A percentile compares a stretch with the other conserved stretches of the same genome.
Conservation (phyloP, 2,329 filamentous ascomycete species). For the Xylariaceae sp. region DNA sequence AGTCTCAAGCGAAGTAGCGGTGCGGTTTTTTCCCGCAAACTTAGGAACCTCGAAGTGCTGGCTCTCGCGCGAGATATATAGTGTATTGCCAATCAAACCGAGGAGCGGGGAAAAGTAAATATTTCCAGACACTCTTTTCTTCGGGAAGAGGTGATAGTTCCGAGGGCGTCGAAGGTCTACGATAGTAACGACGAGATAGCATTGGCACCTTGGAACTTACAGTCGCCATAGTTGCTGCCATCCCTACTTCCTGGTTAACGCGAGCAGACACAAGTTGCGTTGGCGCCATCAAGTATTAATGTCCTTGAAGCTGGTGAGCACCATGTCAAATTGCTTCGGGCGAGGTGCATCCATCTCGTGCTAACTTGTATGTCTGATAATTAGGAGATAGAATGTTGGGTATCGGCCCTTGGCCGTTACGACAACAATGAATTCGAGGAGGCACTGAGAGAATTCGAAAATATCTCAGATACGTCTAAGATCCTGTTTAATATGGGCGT, state of each 20-base stretch:
- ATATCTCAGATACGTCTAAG: constrained; percentile 91
- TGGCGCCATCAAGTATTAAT: constrained; percentile 25
- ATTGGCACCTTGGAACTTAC: constrained; percentile 7
- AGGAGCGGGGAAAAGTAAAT: constrained; percentile 14
- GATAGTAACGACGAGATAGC: constrained; percentile 17
- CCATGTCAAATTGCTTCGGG: background rate
- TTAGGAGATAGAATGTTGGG: constrained; percentile 99
- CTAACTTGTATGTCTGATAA: constrained; percentile 8
- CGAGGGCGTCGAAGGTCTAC: constrained; percentile 7
- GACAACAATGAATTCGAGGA: constrained; percentile 98
- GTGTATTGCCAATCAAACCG: background rate
- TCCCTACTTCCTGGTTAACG: constrained; percentile 30
- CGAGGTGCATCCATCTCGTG: background rate
- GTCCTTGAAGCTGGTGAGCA: constrained; percentile 35
- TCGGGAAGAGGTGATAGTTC: background rate
- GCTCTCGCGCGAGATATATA: background rate
- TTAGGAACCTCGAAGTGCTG: background rate
- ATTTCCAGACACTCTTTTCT: constrained; percentile 5
- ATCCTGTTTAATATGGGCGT: constrained; percentile 98
- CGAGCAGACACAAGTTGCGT: constrained; percentile 21
- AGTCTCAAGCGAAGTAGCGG: background rate
- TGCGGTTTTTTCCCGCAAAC: background rate
- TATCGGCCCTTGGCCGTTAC: constrained; percentile 82
- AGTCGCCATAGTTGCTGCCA: constrained; percentile 24
- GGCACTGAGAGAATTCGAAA: constrained; percentile 75